Percentiles rank a stretch among this genome's conserved stretches.
phyloP scores from a whole-genome alignment of 176 grass and related monocot species.

The Carex cristatella region DNA sequence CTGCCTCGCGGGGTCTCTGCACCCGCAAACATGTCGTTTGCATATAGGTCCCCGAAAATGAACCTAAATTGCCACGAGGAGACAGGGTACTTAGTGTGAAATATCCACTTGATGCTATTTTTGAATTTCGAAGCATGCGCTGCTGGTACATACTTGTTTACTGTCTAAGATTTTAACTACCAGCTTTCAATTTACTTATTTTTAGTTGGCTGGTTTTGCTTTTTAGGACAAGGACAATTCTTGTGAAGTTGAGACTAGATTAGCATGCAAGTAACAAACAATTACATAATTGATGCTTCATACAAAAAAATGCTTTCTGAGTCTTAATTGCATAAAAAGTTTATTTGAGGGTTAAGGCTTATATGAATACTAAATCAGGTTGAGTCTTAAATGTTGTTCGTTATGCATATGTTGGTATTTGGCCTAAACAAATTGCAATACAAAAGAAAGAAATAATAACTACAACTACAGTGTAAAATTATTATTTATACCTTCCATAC shows the following conservation, averaged over 20 bases:
- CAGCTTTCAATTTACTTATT: background rate
- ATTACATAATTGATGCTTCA: background rate
- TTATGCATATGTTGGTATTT: too few relatives aligned
- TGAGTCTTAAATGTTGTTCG: background rate
- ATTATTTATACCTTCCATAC: constrained; percentile 37
- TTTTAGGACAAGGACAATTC: background rate
- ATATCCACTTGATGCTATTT: background rate
- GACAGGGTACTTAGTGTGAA: background rate
- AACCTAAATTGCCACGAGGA: constrained; percentile 34
- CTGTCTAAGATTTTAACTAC: background rate
- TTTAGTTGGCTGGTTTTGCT: background rate
- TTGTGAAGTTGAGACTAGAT: background rate
- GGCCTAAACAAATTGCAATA: too few relatives aligned
- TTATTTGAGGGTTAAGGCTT: background rate
- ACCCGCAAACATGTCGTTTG: constrained; percentile 40
- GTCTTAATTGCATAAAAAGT: background rate
- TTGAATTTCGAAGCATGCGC: too few relatives aligned
- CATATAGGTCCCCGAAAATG: constrained; percentile 73
- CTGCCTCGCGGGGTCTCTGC: constrained; percentile 50
- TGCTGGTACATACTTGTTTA: background rate
- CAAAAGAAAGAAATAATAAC: too few relatives aligned
- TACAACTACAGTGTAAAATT: too few relatives aligned
- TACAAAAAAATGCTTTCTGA: constrained; percentile 1
- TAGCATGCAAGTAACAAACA: background rate
- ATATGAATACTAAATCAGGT: background rate